Evolutionary conservation across 805 yeast species (phyloP).

Genomic region (Metahyphopichia silvanorum): DNA sequence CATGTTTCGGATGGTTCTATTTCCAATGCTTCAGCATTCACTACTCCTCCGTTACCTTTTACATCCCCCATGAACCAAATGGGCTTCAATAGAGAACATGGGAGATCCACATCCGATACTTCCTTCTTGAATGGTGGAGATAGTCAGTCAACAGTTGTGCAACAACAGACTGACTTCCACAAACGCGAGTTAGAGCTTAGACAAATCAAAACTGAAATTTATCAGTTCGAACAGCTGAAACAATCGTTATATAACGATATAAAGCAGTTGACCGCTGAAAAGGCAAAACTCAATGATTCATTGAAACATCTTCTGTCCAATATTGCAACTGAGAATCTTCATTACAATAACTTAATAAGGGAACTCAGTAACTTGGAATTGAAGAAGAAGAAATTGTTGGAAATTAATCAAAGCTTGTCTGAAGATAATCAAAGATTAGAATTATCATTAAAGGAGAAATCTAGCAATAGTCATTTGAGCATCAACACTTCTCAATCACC

Average conservation of each 20-base stretch:
- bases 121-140: conserved; percentile 20
- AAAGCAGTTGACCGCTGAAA: conserved; percentile 25
- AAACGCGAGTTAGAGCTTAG: conserved; percentile 4
- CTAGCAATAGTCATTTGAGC: not conserved
- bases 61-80: conserved; percentile 16
- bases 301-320: conserved; percentile 40
- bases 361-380: conserved; percentile 52
- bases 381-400: conserved; percentile 43
- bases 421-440: conserved; percentile 15
- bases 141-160: conserved; percentile 2
- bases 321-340: conserved; percentile 37
- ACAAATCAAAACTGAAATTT: conserved; percentile 33
- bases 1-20: conserved; percentile 39
- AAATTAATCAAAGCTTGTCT: conserved; percentile 19
- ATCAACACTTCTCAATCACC: conserved; percentile 1
- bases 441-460: conserved; percentile 2
- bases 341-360: conserved; percentile 40
- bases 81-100: conserved; percentile 23
- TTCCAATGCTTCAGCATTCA: conserved; percentile 25
- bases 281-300: conserved; percentile 26
- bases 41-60: conserved; percentile 45
- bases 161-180: not conserved
- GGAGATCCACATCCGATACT: conserved; percentile 45
- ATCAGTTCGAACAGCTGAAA: conserved; percentile 26
- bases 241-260: conserved; percentile 21